phyloP scores from a whole-genome alignment of 2,329 filamentous ascomycete genomes.

The Knufia fluminis region DNA sequence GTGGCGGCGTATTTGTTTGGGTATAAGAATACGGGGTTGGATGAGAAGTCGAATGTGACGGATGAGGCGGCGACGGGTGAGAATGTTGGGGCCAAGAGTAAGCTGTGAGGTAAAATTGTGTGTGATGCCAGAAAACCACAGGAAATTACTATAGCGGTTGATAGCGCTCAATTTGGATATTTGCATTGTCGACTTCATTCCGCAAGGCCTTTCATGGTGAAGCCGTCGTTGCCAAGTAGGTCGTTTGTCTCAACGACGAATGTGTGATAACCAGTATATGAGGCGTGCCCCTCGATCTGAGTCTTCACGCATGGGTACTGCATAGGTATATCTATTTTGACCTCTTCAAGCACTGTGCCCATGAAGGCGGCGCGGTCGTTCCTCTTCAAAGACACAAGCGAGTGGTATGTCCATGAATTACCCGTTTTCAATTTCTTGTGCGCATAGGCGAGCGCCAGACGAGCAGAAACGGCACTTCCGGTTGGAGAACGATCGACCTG shows the following conservation, averaged over 20 bases:
- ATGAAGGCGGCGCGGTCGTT: slow-evolving; percentile 21
- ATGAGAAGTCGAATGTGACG: slow-evolving; percentile 27
- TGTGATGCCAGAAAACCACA: no score
- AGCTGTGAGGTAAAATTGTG: background rate
- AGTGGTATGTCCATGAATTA: slow-evolving; percentile 30
- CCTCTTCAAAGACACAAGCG: slow-evolving; percentile 29
- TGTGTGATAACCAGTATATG: slow-evolving; percentile 26
- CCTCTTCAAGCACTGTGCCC: slow-evolving; percentile 21
- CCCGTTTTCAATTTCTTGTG: slow-evolving; percentile 22
- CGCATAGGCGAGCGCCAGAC: slow-evolving; percentile 30
- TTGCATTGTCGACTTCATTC: background rate
- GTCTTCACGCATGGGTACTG: slow-evolving; percentile 21
- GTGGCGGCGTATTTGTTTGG: slow-evolving; percentile 52
- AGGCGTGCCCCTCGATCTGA: slow-evolving; percentile 27
- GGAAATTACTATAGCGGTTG: no score
- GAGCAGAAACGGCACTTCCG: slow-evolving; percentile 31
- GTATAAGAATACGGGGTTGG: slow-evolving; percentile 31
- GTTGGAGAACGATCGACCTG: slow-evolving; percentile 40
- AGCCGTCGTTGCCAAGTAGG: slow-evolving; percentile 17
- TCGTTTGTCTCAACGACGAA: slow-evolving; percentile 28
- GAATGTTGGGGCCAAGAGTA: slow-evolving; percentile 1
- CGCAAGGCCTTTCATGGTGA: slow-evolving; percentile 12
- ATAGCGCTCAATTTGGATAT: background rate
- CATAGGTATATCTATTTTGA: slow-evolving; percentile 2
- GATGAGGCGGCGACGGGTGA: slow-evolving; percentile 1